Evolutionary conservation across 2,329 filamentous ascomycete genomes (phyloP), one percentile per base, ranked within the genome.

Genomic region (Acarospora socialis): DNA sequence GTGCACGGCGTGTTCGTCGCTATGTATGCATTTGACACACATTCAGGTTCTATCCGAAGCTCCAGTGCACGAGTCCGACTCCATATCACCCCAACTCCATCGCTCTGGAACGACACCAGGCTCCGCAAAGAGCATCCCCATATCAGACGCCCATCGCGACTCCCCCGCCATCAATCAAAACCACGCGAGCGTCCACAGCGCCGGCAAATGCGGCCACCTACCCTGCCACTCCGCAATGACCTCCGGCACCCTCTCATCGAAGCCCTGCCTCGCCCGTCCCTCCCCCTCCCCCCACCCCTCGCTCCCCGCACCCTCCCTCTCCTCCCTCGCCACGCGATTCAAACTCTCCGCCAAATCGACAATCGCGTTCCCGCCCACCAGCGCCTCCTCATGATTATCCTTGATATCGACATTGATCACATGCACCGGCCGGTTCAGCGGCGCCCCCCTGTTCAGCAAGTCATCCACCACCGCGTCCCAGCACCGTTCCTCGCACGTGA

Each of bases 391-490:
- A 50, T 95, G 90, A 50, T 95, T 98, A 58, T 98, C 90, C 55
- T 81, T 87, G 50, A 98, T 98, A 53, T 98, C 90, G 33, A 98
- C 79, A 47, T 98, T 98, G 64, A 98, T 92, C 35, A 98, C 82
- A 52, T 98, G 90, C 1, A 98, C 90, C 0, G 90, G 86, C 2
- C 83, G 67, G 54, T 98, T 98, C 35, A 98, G 64, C 3, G 81
- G 79, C 0, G 79, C 74, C 5, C 87, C 90, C 40, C 92, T 73
- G 46, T 75, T 81, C 40, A 93, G 72, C 32, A 98, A 64, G 53
- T 98, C 87, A 47, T 98, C 90, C 7, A 98, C 70, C 20, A 98
- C 90, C 4, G 90, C 86, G 56, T 98, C 90, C 83, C 92, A 98
- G 53, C 90, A 98, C 38, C 90, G 69, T 59, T 98, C 90, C 55